Evolutionary conservation across 805 yeast species (phyloP).

Genomic region (Metahyphopichia silvanorum): DNA sequence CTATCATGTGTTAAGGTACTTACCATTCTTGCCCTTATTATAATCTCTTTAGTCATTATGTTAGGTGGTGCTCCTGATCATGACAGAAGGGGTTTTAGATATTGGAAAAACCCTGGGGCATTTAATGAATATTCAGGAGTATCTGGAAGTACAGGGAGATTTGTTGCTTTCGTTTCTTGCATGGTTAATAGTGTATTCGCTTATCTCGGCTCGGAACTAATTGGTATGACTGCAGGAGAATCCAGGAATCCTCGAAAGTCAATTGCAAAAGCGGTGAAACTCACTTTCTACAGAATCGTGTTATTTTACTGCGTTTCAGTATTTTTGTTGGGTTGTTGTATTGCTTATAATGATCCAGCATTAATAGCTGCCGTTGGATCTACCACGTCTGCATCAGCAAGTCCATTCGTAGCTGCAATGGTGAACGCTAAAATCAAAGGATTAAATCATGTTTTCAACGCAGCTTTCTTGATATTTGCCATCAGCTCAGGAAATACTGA

Average conservation of each 20-base stretch:
- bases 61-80: slow-evolving; percentile 38
- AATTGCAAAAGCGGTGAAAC: slow-evolving; percentile 42
- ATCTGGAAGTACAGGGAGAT: slow-evolving; percentile 55
- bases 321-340: slow-evolving; percentile 25
- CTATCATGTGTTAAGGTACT: slow-evolving; percentile 31
- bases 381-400: slow-evolving; percentile 50
- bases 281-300: slow-evolving; percentile 24
- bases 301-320: slow-evolving; percentile 37
- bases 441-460: slow-evolving; percentile 61
- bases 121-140: slow-evolving; percentile 42
- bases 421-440: slow-evolving; percentile 58
- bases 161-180: slow-evolving; percentile 58
- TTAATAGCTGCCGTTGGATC: slow-evolving; percentile 36
- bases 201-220: slow-evolving; percentile 53
- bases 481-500: slow-evolving; percentile 44
- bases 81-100: slow-evolving; percentile 46
- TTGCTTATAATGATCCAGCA: slow-evolving; percentile 32
- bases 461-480: slow-evolving; percentile 58
- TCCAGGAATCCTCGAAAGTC: slow-evolving; percentile 56
- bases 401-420: slow-evolving; percentile 65
- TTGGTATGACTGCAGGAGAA: slow-evolving; percentile 42
- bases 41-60: slow-evolving; percentile 32
- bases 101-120: slow-evolving; percentile 31
- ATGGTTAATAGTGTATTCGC: slow-evolving; percentile 60
- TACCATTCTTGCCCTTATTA: slow-evolving; percentile 27